phyloP scores from a whole-genome alignment of 2,329 filamentous ascomycete species.

The Neonectria neomacrospora region DNA sequence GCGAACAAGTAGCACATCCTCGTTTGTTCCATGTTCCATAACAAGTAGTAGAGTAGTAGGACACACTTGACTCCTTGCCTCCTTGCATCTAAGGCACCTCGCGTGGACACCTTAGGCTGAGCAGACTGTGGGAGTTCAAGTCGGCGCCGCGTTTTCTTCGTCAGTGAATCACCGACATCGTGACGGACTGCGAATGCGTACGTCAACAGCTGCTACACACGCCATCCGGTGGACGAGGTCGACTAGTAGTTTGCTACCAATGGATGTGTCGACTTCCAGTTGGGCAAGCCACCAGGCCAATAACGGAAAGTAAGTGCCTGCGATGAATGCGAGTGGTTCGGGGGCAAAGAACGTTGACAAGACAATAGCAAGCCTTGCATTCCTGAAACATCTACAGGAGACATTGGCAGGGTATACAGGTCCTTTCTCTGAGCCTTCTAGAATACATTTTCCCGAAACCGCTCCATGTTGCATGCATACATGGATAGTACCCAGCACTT shows the following conservation, averaged over 20 bases:
- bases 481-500: constrained; percentile 1
- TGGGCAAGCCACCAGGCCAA: background rate
- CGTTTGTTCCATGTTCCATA: background rate
- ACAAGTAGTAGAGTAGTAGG: no score
- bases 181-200: constrained; percentile 1
- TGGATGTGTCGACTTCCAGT: background rate
- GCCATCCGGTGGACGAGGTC: background rate
- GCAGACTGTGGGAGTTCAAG: background rate
- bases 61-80: background rate
- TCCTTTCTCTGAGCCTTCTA: constrained; percentile 4
- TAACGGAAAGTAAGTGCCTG: background rate
- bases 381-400: background rate
- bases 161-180: constrained; percentile 16
- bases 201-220: constrained; percentile 21
- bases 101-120: constrained; percentile 1
- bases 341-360: background rate
- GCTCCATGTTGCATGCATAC: background rate
- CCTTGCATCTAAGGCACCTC: background rate
- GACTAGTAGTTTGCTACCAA: background rate
- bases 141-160: background rate
- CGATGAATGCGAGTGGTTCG: background rate
- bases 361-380: background rate
- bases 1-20: background rate
- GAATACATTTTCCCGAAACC: constrained; percentile 7
- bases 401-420: constrained; percentile 1